phyloP scores from a whole-genome alignment of 2,329 filamentous ascomycete genomes.

The Fusarium poae region DNA sequence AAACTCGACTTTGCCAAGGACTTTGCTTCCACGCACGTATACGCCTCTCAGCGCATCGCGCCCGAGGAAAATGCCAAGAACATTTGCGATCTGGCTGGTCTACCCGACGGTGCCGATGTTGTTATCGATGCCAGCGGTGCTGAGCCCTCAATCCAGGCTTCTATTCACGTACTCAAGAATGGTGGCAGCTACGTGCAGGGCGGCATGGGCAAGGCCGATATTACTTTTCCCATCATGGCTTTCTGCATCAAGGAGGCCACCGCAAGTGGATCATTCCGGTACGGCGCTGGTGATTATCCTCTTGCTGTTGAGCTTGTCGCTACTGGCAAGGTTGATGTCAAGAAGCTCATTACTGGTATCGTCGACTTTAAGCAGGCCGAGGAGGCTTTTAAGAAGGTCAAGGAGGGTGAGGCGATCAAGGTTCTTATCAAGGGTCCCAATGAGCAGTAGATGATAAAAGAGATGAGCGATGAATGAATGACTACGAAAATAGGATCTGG shows the following conservation, averaged over 20 bases:
- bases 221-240: slow-evolving; percentile 92
- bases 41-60: slow-evolving; percentile 71
- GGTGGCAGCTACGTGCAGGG: slow-evolving; percentile 87
- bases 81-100: slow-evolving; percentile 72
- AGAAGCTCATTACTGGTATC: slow-evolving; percentile 81
- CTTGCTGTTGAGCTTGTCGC: slow-evolving; percentile 83
- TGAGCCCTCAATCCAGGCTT: slow-evolving; percentile 81
- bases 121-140: slow-evolving; percentile 86
- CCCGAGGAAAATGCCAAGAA: slow-evolving; percentile 80
- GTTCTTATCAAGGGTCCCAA: slow-evolving; percentile 76
- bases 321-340: slow-evolving; percentile 80
- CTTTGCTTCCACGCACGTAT: slow-evolving; percentile 80
- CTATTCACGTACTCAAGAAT: slow-evolving; percentile 75
- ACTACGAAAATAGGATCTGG: neutral
- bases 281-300: slow-evolving; percentile 88
- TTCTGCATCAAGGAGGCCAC: slow-evolving; percentile 91
- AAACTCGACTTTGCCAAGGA: slow-evolving; percentile 82
- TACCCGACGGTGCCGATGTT: slow-evolving; percentile 78
- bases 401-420: slow-evolving; percentile 83
- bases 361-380: slow-evolving; percentile 87
- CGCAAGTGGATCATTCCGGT: slow-evolving; percentile 88
- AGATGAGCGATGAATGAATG: slow-evolving; percentile 26
- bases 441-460: slow-evolving; percentile 58
- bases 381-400: slow-evolving; percentile 87
- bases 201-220: slow-evolving; percentile 90